Base-by-base conservation (phyloP, 2,329 filamentous ascomycete species). In the Mycogone perniciosa region DNA sequence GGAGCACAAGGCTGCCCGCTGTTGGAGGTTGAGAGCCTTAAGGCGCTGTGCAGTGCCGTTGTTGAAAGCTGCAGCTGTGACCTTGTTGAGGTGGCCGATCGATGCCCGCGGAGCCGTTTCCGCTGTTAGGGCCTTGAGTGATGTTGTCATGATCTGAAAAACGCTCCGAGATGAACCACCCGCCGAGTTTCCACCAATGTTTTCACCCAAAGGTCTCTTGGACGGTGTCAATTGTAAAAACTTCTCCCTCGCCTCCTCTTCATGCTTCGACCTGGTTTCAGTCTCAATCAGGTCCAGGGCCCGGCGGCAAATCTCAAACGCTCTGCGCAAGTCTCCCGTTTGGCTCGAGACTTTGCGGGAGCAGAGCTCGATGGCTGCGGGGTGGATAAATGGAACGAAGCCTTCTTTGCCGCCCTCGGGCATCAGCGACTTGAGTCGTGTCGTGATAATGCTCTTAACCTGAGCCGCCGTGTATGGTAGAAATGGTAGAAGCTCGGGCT, bases 341-440 rank as follows among this genome's bases (percentile, higher is more conserved):
- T 97, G 92, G 48, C 87, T 89, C 4, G 93, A 87, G 11, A 99
- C 89, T 67, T 97, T 99, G 66, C 93, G 89, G 6, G 93, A 87
- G 66, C 92, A 95, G 41, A 99, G 84, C 62, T 95, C 89, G 59
- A 99, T 90, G 13, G 93, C 93, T 9, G 89, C 88, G 1, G 92
- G 92, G 62, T 97, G 92, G 53, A 99, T 82, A 62, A 97, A 96
- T 0, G 93, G 93, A 4, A 95, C 72, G 54, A 82, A 86, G 53
- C 79, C 77, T 34, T 79, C 69, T 45, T 74, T 76, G 38, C 20
- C 20, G 20, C 75, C 76, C 11, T 70, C 67, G 0, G 86, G 79
- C 41, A 90, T 74, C 9, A 95, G 74, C 6, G 84, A 86, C 65
- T 84, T 87, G 43, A 99, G 82, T 52, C 92, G 89, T 7, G 83